Base-by-base conservation (phyloP, 108 stramenopile species). In the Skeletonema marinoi region DNA sequence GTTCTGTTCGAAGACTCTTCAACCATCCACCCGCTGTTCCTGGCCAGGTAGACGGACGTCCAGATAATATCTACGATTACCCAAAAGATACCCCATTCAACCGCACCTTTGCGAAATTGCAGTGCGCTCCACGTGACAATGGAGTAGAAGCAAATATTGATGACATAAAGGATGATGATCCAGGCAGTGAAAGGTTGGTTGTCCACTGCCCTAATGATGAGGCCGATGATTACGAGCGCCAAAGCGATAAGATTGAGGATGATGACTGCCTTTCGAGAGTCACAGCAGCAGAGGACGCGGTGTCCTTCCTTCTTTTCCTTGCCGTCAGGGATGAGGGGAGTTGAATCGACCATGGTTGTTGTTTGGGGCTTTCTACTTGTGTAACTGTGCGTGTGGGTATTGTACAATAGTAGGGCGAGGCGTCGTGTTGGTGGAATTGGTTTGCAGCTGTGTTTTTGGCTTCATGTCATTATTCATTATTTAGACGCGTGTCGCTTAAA, bases 261-360 rank as follows among this genome's bases (percentile, higher is more conserved):
- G n/a, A 72, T 72, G 14, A 11, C 11, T 30, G 59, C 71, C 71
- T 72, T 72, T 2, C 71, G 71, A 29, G 58, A 60, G 39, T 72
- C 71, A 33, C 71, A 72, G 35, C 71, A 72, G 60, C 71, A 72
- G 60, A 72, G 61, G 60, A 72, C 71, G 25, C 71, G 60, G 32
- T 72, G 71, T 4, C 71, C 71, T 19, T 61, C 35, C 60, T 72
- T 72, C 36, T 62, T 17, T 13, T 72, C 1, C 6, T 21, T 6
- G 6, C 13, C 36, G 3, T 12, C 44, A 14, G 44, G 16, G 71
- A 72, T 60, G 59, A 72, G 71, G 32, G 71, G 71, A 12, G 44
- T 46, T 46, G 44, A 11, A 46, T 46, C 44, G 44, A 46, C 44
- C 44, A 46, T 46, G 44, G 44, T 16, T 46, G 44, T 25, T 25